These are phyloP conservation scores for Sporisorium reilianum DNA, from an alignment of 1,284 basidiomycete genomes.

Conservation along the genomic window DNA sequence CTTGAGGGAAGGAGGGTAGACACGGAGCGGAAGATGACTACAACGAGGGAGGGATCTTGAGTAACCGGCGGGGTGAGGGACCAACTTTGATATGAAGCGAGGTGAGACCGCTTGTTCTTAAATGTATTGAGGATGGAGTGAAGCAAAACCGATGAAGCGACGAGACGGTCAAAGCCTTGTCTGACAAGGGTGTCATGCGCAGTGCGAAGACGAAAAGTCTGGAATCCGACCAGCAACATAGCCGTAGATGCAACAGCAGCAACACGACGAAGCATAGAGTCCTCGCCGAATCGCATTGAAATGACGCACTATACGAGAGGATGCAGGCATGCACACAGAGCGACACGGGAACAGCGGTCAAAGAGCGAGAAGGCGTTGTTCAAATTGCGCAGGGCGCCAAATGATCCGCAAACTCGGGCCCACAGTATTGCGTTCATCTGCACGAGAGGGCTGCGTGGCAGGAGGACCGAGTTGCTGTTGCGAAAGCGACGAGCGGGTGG, in stretches of 20 bases:
- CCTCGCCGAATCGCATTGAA: neutral
- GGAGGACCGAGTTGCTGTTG: neutral
- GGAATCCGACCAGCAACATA: too few relatives aligned
- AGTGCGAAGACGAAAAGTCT: too few relatives aligned
- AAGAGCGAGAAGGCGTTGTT: neutral
- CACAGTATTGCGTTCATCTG: too few relatives aligned
- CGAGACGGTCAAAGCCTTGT: too few relatives aligned
- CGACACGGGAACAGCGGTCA: neutral
- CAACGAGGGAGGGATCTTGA: neutral
- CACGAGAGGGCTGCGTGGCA: neutral
- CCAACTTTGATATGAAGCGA: neutral
- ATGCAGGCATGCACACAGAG: too few relatives aligned
- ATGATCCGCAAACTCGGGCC: neutral
- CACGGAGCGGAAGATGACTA: neutral
- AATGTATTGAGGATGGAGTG: neutral
- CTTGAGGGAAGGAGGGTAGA: too few relatives aligned
- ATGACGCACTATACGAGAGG: neutral
- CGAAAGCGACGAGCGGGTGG: too few relatives aligned
- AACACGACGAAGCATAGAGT: neutral
- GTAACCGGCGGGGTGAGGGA: neutral
- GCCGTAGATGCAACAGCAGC: too few relatives aligned
- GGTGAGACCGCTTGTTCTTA: neutral
- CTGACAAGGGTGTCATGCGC: neutral
- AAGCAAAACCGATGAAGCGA: neutral
- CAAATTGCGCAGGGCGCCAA: neutral